These are phyloP conservation scores for Carallia pectinifolia DNA, from an alignment of 345 rosid species.

Conservation along the genomic window DNA sequence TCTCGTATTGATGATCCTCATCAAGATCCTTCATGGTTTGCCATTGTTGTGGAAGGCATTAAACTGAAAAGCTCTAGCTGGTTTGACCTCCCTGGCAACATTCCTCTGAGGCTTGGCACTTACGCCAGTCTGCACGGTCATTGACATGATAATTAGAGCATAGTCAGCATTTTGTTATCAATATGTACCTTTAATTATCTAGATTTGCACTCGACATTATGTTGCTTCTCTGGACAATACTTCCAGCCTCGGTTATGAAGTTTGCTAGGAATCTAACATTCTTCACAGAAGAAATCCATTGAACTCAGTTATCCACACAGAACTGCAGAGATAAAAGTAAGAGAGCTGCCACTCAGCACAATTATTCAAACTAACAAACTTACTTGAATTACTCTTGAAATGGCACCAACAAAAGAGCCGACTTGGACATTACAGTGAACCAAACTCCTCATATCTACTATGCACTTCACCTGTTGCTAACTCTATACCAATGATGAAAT, in stretches of 20 bases:
- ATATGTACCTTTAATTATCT: background rate
- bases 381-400: no score
- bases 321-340: background rate
- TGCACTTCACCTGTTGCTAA: background rate
- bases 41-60: slow-evolving; percentile 94
- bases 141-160: background rate
- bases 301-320: background rate
- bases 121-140: slow-evolving; percentile 57
- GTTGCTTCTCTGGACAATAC: slow-evolving; percentile 73
- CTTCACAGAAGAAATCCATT: slow-evolving; percentile 35
- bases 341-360: no score
- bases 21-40: slow-evolving; percentile 65
- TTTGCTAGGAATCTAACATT: slow-evolving; percentile 80
- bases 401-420: no score
- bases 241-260: slow-evolving; percentile 82
- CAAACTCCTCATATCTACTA: no score
- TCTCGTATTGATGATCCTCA: slow-evolving; percentile 48
- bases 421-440: no score
- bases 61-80: slow-evolving; percentile 80
- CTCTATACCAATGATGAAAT: background rate
- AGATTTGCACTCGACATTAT: slow-evolving; percentile 23
- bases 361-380: no score
- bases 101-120: slow-evolving; percentile 92
- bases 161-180: background rate
- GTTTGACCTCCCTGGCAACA: slow-evolving; percentile 89